Conservation (phyloP, 2,329 filamentous ascomycete genomes). For the Endothia cerciana region DNA sequence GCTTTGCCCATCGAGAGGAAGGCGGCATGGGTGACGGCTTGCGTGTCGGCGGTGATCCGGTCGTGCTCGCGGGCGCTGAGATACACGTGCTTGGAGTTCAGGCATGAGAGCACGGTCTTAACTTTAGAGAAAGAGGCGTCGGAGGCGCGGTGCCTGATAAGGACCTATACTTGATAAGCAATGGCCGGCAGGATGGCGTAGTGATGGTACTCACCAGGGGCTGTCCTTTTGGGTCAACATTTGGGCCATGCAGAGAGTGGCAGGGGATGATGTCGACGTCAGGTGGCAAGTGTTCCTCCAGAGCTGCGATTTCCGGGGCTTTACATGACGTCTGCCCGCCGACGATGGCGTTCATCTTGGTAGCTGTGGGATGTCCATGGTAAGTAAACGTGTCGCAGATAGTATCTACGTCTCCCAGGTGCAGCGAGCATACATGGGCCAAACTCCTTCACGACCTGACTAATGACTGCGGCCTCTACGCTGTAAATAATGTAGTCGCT, state of each 20-base stretch:
- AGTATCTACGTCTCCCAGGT: not conserved
- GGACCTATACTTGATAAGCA: slow-evolving; percentile 50
- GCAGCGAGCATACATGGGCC: slow-evolving; percentile 74
- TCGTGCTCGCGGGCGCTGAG: slow-evolving; percentile 89
- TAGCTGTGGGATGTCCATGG: slow-evolving; percentile 62
- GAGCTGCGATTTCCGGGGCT: slow-evolving; percentile 91
- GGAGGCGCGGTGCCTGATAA: slow-evolving; percentile 91
- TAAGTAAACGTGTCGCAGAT: slow-evolving; percentile 25
- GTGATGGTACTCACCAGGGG: slow-evolving; percentile 69
- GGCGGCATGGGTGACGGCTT: slow-evolving; percentile 95
- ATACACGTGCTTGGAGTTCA: slow-evolving; percentile 84
- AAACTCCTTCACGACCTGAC: slow-evolving; percentile 82
- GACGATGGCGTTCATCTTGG: slow-evolving; percentile 92
- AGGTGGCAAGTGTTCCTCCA: slow-evolving; percentile 82
- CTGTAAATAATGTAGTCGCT: slow-evolving; percentile 99
- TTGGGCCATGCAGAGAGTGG: slow-evolving; percentile 94
- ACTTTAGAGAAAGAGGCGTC: slow-evolving; percentile 77
- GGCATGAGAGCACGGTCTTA: slow-evolving; percentile 78
- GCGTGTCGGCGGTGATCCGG: slow-evolving; percentile 96
- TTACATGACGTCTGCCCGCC: slow-evolving; percentile 99
- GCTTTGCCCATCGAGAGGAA: slow-evolving; percentile 98
- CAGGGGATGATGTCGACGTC: slow-evolving; percentile 95
- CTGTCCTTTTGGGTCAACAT: slow-evolving; percentile 84
- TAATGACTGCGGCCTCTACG: slow-evolving; percentile 91
- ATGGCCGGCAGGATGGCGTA: not conserved